These are phyloP conservation scores for Starmerella sp. DNA, from an alignment of 805 yeast genomes.

Conservation along the genomic window DNA sequence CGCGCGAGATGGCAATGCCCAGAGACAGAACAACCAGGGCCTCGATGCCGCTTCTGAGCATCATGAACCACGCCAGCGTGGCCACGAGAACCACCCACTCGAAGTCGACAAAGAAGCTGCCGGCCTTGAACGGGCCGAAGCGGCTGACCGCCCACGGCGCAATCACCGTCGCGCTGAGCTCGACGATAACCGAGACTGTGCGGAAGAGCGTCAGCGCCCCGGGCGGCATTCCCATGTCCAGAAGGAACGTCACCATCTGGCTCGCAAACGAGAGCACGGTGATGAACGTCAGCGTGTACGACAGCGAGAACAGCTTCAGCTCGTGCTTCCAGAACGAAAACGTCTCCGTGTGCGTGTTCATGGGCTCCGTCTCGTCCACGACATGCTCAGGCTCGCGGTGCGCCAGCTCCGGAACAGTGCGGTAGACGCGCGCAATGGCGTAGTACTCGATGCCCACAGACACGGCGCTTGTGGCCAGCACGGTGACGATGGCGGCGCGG, in stretches of 20 bases:
- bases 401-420: constrained; percentile 26
- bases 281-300: constrained; percentile 27
- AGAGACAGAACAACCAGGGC: constrained; percentile 18
- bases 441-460: constrained; percentile 30
- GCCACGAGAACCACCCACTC: constrained; percentile 27
- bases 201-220: constrained; percentile 29
- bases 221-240: constrained; percentile 28
- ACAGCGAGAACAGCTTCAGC: constrained; percentile 28
- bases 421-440: constrained; percentile 30
- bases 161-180: constrained; percentile 28
- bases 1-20: constrained; percentile 29
- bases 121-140: constrained; percentile 28
- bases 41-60: neutral
- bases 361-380: neutral
- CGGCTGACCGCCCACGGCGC: constrained; percentile 26
- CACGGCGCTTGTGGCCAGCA: constrained; percentile 26
- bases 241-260: constrained; percentile 31
- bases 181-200: constrained; percentile 29
- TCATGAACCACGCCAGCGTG: constrained; percentile 16
- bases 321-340: constrained; percentile 24
- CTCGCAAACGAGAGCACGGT: constrained; percentile 34
- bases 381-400: neutral
- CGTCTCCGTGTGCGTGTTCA: neutral
- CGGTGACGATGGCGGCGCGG: constrained; percentile 24
- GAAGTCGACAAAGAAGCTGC: constrained; percentile 26